These are phyloP conservation scores for Xylaria sp. DNA, from an alignment of 495 filamentous ascomycete genomes.

Conservation along the genomic window DNA sequence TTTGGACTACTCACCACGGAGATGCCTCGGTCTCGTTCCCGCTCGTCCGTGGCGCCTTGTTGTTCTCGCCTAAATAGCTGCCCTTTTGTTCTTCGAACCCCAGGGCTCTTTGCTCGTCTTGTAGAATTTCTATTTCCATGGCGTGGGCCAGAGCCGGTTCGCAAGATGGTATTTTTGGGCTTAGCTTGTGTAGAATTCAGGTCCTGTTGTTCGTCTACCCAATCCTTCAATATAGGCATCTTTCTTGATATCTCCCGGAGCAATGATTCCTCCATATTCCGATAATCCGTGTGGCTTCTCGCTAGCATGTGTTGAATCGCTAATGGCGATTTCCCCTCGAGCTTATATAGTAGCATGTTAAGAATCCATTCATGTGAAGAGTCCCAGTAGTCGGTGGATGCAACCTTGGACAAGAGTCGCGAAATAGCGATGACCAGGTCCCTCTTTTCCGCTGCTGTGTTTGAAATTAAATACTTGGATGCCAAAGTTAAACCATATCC, in stretches of 20 bases:
- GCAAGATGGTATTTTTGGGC: neutral
- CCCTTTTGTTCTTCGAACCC: neutral
- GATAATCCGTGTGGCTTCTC: slow-evolving; percentile 2
- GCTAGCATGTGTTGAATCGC: slow-evolving; percentile 16
- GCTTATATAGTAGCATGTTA: slow-evolving; percentile 23
- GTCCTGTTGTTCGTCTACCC: slow-evolving; percentile 11
- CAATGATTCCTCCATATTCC: slow-evolving; percentile 10
- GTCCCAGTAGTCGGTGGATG: slow-evolving; percentile 18
- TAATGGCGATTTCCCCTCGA: slow-evolving; percentile 17
- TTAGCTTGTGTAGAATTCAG: neutral
- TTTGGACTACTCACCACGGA: neutral
- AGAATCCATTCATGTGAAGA: slow-evolving; percentile 20
- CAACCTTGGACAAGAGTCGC: slow-evolving; percentile 9
- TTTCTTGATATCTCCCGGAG: slow-evolving; percentile 21
- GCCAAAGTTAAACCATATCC: slow-evolving; percentile 12
- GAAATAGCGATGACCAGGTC: slow-evolving; percentile 3
- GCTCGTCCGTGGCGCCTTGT: neutral
- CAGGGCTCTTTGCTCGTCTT: neutral
- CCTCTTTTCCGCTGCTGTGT: slow-evolving; percentile 15
- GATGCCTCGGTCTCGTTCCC: neutral
- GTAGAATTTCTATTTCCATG: neutral
- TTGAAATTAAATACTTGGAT: slow-evolving; percentile 19
- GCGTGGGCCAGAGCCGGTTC: neutral
- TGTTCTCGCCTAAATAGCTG: neutral
- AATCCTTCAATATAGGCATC: slow-evolving; percentile 17